Evolutionary conservation across 305 asterid species (phyloP), one percentile per base, ranked within the genome.

Genomic region (Solanum hybrid): DNA sequence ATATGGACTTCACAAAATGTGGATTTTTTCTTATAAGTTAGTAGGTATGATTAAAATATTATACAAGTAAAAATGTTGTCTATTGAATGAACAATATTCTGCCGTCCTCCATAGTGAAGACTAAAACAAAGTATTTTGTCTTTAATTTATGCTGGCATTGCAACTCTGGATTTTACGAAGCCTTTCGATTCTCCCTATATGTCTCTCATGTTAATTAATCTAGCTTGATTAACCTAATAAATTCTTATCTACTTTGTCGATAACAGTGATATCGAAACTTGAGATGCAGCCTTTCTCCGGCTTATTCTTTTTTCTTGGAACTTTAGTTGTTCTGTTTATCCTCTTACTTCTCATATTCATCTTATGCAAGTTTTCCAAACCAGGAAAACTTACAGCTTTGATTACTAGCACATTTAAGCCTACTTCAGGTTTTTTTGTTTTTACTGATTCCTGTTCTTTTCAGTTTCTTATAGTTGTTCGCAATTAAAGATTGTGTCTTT

Each of bases 281-380:
- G 90, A 88, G 87, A 64, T 90, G 81, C 91, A 82, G 89, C 79
- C 89, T 38, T 92, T 94, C 35, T 69, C 92, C 36, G 93, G 91
- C 79, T 72, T 94, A 72, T 88, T 91, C 92, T 88, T 95, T 76
- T 88, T 94, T 73, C 94, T 95, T 34, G 97, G 95, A 37, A 95
- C 91, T 51, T 72, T 95, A 72, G 89, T 94, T 84, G 22, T 93
- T 86, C 92, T 95, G 37, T 91, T 92, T 46, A 35, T 90, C 26
- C 5, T 93, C 85, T 91, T 93, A 32, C 90, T 94, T 91, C 90
- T 96, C 77, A 56, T 94, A 66, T 88, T 92, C 77, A 35, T 93
- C 88, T 76, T 92, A 87, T 90, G 93, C 76, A 93, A 90, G 89
- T 69, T 88, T 79, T 80, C 92, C 92, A 92, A 90, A 91, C 93